Conservation (phyloP, 345 rosid genomes). For the Eucalyptus microcorys region DNA sequence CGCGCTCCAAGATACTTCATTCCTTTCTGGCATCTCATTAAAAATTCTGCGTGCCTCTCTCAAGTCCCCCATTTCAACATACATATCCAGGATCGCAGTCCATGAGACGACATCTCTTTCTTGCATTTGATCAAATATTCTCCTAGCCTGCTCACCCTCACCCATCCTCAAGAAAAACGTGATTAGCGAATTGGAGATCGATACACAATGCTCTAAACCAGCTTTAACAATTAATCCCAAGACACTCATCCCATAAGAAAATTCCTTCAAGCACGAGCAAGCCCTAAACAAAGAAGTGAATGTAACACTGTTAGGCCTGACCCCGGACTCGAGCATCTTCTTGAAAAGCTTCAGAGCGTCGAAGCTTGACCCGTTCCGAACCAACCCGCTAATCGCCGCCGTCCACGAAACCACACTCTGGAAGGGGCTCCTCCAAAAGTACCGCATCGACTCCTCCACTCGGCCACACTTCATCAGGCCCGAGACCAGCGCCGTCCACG, state of each 20-base stretch:
- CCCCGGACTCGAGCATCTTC: conserved; percentile 21
- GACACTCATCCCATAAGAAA: conserved; percentile 20
- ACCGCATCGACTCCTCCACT: conserved; percentile 34
- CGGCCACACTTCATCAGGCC: conserved; percentile 42
- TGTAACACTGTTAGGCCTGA: conserved; percentile 36
- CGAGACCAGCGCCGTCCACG: conserved; percentile 45
- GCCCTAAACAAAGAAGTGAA: conserved; percentile 32
- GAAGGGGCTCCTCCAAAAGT: conserved; percentile 39
- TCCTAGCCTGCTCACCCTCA: conserved; percentile 20
- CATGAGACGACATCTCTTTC: conserved; percentile 44
- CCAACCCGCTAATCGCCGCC: conserved; percentile 38
- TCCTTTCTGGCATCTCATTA: conserved; percentile 40
- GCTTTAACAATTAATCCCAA: conserved; percentile 32
- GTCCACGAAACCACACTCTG: conserved; percentile 45
- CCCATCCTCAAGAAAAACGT: conserved; percentile 35
- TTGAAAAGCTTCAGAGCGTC: conserved; percentile 34
- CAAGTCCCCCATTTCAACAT: conserved; percentile 28
- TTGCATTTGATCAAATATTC: conserved; percentile 32
- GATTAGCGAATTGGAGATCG: conserved; percentile 41
- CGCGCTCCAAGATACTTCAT: conserved; percentile 50
- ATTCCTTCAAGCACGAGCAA: conserved; percentile 17
- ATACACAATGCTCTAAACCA: conserved; percentile 23
- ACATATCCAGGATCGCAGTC: conserved; percentile 46
- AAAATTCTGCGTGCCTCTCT: conserved; percentile 36
- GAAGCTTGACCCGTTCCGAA: conserved; percentile 22